These are phyloP conservation scores for Triglochin maritima DNA, from an alignment of 106 monocot genomes.

Conservation along the genomic window DNA sequence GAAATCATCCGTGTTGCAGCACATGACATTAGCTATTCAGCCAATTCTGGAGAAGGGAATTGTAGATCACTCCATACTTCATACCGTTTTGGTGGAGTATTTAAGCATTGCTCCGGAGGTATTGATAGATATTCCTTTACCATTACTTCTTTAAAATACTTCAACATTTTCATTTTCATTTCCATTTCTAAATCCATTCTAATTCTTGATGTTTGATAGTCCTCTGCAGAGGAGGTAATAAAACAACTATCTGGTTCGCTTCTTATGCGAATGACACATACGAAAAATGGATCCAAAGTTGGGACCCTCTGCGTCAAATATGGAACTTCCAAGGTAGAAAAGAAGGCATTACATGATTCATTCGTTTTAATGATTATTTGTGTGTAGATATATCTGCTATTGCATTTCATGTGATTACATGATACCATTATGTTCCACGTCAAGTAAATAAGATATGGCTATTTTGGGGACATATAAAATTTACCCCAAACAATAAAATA, in stretches of 20 bases:
- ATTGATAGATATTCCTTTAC: neutral
- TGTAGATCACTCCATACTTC: slow-evolving; percentile 60
- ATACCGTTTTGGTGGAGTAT: slow-evolving; percentile 47
- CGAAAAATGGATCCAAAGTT: slow-evolving; percentile 76
- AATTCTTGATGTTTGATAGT: slow-evolving; percentile 41
- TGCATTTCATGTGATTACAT: too few species aligned
- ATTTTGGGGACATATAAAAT: too few species aligned
- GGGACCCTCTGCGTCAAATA: slow-evolving; percentile 78
- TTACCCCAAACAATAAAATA: too few species aligned
- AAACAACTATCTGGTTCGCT: slow-evolving; percentile 37
- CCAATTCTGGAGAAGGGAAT: slow-evolving; percentile 68
- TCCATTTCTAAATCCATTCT: slow-evolving; percentile 1
- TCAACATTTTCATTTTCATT: neutral
- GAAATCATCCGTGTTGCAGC: slow-evolving; percentile 48
- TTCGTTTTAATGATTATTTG: too few species aligned
- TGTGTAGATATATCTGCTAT: too few species aligned
- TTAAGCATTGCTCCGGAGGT: slow-evolving; percentile 67
- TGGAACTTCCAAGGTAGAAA: slow-evolving; percentile 69
- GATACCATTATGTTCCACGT: too few species aligned
- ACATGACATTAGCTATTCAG: slow-evolving; percentile 53
- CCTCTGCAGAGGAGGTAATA: slow-evolving; percentile 38
- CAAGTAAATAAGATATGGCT: too few species aligned
- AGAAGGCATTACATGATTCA: too few species aligned
- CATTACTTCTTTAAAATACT: slow-evolving; percentile 9
- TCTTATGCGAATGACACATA: slow-evolving; percentile 64